Evolutionary conservation across 1,139 yeast species (phyloP), one percentile per base, ranked within the genome.

Genomic region (Yamadazyma trypodendri): DNA sequence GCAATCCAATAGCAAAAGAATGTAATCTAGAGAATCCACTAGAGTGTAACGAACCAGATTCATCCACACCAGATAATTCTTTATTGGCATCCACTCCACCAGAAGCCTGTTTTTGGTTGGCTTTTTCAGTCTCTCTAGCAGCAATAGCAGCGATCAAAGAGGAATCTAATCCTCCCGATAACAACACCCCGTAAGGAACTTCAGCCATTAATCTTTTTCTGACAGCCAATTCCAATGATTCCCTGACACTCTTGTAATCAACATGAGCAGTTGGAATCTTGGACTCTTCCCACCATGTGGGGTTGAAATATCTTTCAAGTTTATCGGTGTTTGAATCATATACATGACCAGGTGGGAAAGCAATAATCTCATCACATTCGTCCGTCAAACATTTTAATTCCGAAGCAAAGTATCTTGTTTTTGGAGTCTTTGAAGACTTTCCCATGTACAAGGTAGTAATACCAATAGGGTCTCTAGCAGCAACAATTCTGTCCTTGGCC

Each of bases 131-230:
- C 71, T 92, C 98, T 62, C 97, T 79, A 28, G 97, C 92, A 42
- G 97, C 98, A 58, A 92, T 92, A 32, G 98, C 66, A 27, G 98
- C 98, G 61, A 92, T 92, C 65, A 92, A 76, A 30, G 97, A 88
- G 35, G 97, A 89, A 64, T 92, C 98, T 55, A 92, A 77, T 48
- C 98, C 98, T 60, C 98, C 98, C 27, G 97, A 88, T 52, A 92
- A 75, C 54, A 92, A 73, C 32, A 92, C 98, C 70, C 98, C 98
- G 65, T 88, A 90, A 39, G 98, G 97, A 44, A 92, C 98, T 71
- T 92, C 98, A 40, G 97, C 94, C 98, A 92, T 92, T 58, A 92
- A 79, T 76, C 98, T 84, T 84, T 92, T 94, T 75, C 97, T 85
- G 40, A 92, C 98, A 36, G 98, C 92, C 70, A 84, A 73, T 66